Evolutionary conservation across 2,329 filamentous ascomycete genomes (phyloP).

Genomic region (Fusarium neocosmosporiellum): DNA sequence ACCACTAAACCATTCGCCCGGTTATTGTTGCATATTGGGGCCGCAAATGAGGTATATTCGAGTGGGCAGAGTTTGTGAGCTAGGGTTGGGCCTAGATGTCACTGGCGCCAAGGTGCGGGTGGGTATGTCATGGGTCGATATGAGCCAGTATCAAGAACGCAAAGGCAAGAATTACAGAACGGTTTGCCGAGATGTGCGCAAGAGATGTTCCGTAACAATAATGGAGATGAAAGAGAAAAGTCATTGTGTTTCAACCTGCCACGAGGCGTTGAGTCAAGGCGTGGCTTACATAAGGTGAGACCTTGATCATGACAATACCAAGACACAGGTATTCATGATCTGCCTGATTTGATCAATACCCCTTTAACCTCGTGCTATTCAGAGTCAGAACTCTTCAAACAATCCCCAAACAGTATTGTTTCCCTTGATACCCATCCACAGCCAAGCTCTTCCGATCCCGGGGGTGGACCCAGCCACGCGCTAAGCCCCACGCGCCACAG

Average conservation of each 20-base stretch:
- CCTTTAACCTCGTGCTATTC: not conserved
- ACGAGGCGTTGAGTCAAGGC: not conserved
- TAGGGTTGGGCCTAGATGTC: not conserved
- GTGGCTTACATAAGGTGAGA: not conserved
- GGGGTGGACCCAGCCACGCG: not conserved
- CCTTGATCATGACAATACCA: not conserved
- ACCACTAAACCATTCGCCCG: slow-evolving; percentile 6
- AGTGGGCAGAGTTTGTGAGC: not conserved
- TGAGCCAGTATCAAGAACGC: not conserved
- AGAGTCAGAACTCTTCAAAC: not conserved
- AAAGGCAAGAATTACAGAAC: not conserved
- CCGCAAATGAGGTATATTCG: not conserved
- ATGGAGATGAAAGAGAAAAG: not conserved
- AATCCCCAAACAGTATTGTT: not conserved
- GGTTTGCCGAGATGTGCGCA: not conserved
- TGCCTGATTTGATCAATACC: not conserved
- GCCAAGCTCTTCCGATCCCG: not conserved
- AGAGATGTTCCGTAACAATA: not conserved
- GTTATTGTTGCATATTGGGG: not conserved
- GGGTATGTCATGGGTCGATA: not conserved
- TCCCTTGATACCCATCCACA: not conserved
- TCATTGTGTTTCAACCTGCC: not conserved
- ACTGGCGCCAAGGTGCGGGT: not conserved
- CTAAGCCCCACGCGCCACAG: slow-evolving; percentile 1
- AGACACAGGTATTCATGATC: not conserved